Evolutionary conservation across 768 basidiomycete species (phyloP), one percentile per base, ranked within the genome.

Genomic region (Leccinum olivaceopallidum): DNA sequence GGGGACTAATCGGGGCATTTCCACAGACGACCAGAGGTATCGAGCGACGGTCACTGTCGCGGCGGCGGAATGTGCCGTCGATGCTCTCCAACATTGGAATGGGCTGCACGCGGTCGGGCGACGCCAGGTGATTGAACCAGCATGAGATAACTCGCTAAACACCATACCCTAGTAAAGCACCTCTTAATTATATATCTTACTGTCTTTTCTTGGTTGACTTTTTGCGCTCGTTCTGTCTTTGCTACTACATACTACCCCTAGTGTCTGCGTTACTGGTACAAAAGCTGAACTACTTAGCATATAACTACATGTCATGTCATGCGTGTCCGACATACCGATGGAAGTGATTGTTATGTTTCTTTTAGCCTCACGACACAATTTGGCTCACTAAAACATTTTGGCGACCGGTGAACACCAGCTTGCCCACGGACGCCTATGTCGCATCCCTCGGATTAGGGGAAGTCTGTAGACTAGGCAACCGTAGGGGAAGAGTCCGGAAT

Each of bases 121-220:
- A 69, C 57, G 65, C 39, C 56, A 67, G 72, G 22, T 81, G 73
- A 56, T 81, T 73, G 81, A 78, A 63, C 34, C 68, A 60, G 57
- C 76, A 73, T 67, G 72, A 82, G 20, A 47, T 47, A 20, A 20
- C 44, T 20, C 8, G 44, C n/a, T 47, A 20, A 47, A 47, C 44
- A 47, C 10, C 44, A 68, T 69, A 70, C 36, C 70, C 71, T 50
- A 77, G 76, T 66, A 69, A 77, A 67, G 68, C 73, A 69, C 50
- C 36, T 64, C 59, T 60, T 58, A 47, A 47, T 47, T 47, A 47
- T 47, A 47, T 47, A 47, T 22, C 44, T 47, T 47, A 47, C 44
- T 22, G 44, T 47, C 44, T 47, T 47, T 47, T 47, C 6, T 47
- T 22, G 44, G 44, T 47, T 47, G 44, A 20, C 20, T 22, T 47